Evolutionary conservation across 257 asterid genomes (phyloP).

Genomic region (Scutellaria barbata): DNA sequence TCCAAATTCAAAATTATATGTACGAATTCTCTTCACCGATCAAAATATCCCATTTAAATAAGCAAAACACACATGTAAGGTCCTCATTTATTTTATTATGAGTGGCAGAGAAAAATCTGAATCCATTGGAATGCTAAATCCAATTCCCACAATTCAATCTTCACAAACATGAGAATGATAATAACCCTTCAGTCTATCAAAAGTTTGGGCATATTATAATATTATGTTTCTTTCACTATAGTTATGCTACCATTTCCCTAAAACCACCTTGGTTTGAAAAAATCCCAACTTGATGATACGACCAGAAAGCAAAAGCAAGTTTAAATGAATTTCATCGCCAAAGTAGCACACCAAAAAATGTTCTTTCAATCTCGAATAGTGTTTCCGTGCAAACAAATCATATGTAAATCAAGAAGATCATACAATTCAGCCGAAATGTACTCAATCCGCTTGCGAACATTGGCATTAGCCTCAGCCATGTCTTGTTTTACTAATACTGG

Average conservation of each 20-base stretch:
- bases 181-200: background rate
- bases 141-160: constrained; percentile 1
- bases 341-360: background rate
- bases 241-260: background rate
- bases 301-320: constrained; percentile 10
- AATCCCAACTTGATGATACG: background rate
- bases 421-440: constrained; percentile 95
- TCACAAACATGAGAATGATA: background rate
- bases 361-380: background rate
- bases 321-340: background rate
- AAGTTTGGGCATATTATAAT: background rate
- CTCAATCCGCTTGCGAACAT: constrained; percentile 91
- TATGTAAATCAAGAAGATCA: constrained; percentile 31
- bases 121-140: background rate
- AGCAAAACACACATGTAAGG: background rate
- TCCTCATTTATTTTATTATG: background rate
- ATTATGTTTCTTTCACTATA: constrained; percentile 1
- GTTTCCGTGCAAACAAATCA: constrained; percentile 7
- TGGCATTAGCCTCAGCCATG: constrained; percentile 95
- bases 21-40: background rate
- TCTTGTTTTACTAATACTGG: constrained; percentile 97
- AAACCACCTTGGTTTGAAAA: constrained; percentile 19
- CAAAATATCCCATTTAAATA: constrained; percentile 4
- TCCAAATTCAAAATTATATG: constrained; percentile 4
- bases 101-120: background rate